Evolutionary conservation across 495 filamentous ascomycete genomes (phyloP).

Genomic region (Podospora bellae-mahoneyi): DNA sequence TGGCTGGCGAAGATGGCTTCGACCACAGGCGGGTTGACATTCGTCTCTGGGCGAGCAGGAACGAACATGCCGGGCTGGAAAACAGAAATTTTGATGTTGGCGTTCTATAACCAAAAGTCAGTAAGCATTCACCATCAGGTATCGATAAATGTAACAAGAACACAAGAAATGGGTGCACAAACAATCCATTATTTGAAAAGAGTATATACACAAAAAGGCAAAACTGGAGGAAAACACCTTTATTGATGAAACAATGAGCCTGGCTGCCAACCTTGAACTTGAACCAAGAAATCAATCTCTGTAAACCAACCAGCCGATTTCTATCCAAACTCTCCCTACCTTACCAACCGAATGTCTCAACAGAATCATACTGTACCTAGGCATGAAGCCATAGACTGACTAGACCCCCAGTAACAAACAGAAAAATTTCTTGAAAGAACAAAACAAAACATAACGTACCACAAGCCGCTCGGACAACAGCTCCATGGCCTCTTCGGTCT

Average conservation of each 20-base stretch:
- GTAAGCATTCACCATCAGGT: neutral
- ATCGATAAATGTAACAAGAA: neutral
- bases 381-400: neutral
- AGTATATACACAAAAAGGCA: too few relatives aligned
- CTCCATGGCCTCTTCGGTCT: neutral
- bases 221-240: too few relatives aligned
- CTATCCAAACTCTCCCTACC: too few relatives aligned
- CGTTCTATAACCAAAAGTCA: neutral
- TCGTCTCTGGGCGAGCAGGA: neutral
- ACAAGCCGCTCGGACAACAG: neutral
- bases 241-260: too few relatives aligned
- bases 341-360: too few relatives aligned
- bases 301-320: too few relatives aligned
- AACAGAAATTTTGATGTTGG: neutral
- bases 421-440: neutral
- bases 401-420: neutral
- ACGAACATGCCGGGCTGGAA: neutral
- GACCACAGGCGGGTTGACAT: neutral
- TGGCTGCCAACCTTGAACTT: too few relatives aligned
- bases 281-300: too few relatives aligned
- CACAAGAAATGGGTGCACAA: neutral
- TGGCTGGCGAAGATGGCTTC: neutral
- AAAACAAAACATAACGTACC: neutral
- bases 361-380: too few relatives aligned
- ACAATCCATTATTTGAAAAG: too few relatives aligned